Evolutionary conservation across 2,329 filamentous ascomycete species (phyloP).

Genomic region (Fusarium multiceps): DNA sequence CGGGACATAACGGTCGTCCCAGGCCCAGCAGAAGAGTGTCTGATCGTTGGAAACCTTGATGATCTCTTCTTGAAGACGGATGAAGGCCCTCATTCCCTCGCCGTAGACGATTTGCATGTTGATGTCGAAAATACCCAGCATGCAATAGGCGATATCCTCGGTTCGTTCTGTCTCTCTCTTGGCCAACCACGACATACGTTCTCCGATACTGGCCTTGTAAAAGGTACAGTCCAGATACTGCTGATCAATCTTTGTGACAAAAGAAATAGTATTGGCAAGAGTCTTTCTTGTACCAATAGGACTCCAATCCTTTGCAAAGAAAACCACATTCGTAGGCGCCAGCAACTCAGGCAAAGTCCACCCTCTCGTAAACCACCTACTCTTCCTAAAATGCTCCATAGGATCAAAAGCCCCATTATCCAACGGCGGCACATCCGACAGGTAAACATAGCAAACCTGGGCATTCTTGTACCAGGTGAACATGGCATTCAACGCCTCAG

Average conservation of each 20-base stretch:
- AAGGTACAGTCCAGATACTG: slow-evolving; percentile 27
- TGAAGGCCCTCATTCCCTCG: slow-evolving; percentile 19
- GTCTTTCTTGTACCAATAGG: slow-evolving; percentile 19
- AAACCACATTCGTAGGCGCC: slow-evolving; percentile 18
- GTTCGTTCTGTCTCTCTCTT: slow-evolving; percentile 14
- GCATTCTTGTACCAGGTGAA: slow-evolving; percentile 29
- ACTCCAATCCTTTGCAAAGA: slow-evolving; percentile 23
- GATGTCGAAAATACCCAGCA: slow-evolving; percentile 27
- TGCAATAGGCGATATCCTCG: slow-evolving; percentile 23
- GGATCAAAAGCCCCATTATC: slow-evolving; percentile 20
- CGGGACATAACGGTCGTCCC: slow-evolving; percentile 18
- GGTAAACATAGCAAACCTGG: slow-evolving; percentile 12
- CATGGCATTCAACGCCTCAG: slow-evolving; percentile 25
- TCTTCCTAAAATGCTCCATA: slow-evolving; percentile 9
- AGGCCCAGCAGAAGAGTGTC: slow-evolving; percentile 24
- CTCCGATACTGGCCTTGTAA: slow-evolving; percentile 21
- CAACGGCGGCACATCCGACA: slow-evolving; percentile 2
- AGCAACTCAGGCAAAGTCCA: slow-evolving; percentile 26
- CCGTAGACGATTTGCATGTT: slow-evolving; percentile 30
- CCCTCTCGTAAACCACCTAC: slow-evolving; percentile 21
- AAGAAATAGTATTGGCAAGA: slow-evolving; percentile 23
- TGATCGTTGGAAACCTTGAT: slow-evolving; percentile 27
- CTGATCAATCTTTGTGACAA: slow-evolving; percentile 22
- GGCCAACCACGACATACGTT: slow-evolving; percentile 25
- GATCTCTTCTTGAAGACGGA: slow-evolving; percentile 21